Conservation (phyloP, 2,329 filamentous ascomycete genomes). For the Cryoendolithus antarcticus region DNA sequence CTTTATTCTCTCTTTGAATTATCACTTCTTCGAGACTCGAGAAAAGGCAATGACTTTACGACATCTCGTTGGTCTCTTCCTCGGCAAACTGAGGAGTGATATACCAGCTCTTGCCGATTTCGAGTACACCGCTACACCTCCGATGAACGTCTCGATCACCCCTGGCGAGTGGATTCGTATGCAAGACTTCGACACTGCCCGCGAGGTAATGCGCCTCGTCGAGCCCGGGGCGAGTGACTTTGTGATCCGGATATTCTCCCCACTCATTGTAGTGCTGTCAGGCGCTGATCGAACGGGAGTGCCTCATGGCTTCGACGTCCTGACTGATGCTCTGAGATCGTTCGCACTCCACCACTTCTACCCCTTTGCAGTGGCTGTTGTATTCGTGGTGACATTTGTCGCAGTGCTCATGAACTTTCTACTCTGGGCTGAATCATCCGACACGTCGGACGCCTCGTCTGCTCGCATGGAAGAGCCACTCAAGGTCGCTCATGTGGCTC, state of each 20-base stretch:
- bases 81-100: conserved; percentile 7
- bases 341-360: conserved; percentile 54
- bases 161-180: conserved; percentile 64
- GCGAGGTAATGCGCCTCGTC: conserved; percentile 63
- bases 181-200: conserved; percentile 67
- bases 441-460: conserved; percentile 30
- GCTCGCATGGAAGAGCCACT: conserved; percentile 42
- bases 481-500: conserved; percentile 46
- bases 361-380: conserved; percentile 50
- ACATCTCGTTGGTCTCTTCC: conserved; percentile 18
- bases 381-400: conserved; percentile 52
- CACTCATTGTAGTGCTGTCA: conserved; percentile 58
- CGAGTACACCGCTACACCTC: conserved; percentile 32
- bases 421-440: conserved; percentile 49
- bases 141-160: conserved; percentile 63
- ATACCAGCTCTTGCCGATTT: conserved; percentile 10
- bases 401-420: conserved; percentile 63
- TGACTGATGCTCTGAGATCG: conserved; percentile 39
- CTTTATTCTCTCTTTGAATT: conserved; percentile 61
- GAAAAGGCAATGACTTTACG: conserved; percentile 23
- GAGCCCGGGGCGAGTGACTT: conserved; percentile 62
- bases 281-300: conserved; percentile 52
- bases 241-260: conserved; percentile 61
- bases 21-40: conserved; percentile 60
- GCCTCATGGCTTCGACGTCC: conserved; percentile 35